Percentiles rank a stretch among this genome's conserved stretches.
phyloP scores from a whole-genome alignment of 2,329 filamentous ascomycete species.

The Didymella segeticola region DNA sequence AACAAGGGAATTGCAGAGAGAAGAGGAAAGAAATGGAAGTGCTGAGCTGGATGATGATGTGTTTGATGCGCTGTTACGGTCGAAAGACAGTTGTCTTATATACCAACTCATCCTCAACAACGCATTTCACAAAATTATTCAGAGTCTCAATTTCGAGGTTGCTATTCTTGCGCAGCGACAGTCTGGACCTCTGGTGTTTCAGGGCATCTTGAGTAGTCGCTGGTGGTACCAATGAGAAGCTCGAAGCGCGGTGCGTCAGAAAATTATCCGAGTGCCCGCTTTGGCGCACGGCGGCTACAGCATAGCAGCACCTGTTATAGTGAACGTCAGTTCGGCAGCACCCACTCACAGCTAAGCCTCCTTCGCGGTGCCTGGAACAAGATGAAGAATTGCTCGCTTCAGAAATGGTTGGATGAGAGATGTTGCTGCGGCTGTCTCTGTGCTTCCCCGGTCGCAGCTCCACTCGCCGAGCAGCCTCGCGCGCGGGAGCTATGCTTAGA shows the following conservation, averaged over 20 bases:
- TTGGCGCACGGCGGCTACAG: slow-evolving; percentile 44
- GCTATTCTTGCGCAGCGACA: slow-evolving; percentile 45
- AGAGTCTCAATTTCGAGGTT: not conserved
- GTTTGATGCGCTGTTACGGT: slow-evolving; percentile 35
- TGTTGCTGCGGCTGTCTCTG: slow-evolving; percentile 34
- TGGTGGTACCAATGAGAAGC: slow-evolving; percentile 43
- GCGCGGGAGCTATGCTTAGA: slow-evolving; percentile 49
- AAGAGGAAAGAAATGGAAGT: slow-evolving; percentile 43
- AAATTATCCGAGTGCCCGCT: slow-evolving; percentile 47
- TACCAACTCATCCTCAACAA: slow-evolving; percentile 9
- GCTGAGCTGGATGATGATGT: slow-evolving; percentile 42
- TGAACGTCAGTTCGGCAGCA: slow-evolving; percentile 32
- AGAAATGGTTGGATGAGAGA: slow-evolving; percentile 38
- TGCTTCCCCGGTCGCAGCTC: slow-evolving; percentile 44
- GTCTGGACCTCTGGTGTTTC: slow-evolving; percentile 44
- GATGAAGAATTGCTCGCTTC: slow-evolving; percentile 32
- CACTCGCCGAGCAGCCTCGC: slow-evolving; percentile 43
- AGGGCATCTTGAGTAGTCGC: slow-evolving; percentile 49
- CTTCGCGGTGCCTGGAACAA: slow-evolving; percentile 23
- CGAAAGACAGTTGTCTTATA: slow-evolving; percentile 14
- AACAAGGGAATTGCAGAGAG: slow-evolving; percentile 39
- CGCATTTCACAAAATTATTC: slow-evolving; percentile 13
- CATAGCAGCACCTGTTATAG: slow-evolving; percentile 29
- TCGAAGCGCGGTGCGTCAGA: slow-evolving; percentile 35
- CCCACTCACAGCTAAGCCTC: slow-evolving; percentile 36